These are phyloP conservation scores for Cladosporium sphaerospermum DNA, from an alignment of 2,329 filamentous ascomycete species.

Conservation along the genomic window DNA sequence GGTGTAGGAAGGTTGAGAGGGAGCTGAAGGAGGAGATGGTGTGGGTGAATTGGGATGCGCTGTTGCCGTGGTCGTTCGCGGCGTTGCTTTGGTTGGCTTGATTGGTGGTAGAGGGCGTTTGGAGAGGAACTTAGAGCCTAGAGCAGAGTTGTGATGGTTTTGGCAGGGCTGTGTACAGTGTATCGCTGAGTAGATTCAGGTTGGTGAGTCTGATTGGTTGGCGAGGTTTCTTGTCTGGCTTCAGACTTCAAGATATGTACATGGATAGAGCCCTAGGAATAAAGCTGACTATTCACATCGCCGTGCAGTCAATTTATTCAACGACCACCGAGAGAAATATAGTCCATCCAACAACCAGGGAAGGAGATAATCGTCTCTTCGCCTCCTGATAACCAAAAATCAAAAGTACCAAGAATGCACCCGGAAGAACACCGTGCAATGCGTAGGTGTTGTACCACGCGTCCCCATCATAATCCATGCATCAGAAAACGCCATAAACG, in stretches of 20 bases:
- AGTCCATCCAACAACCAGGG: neutral
- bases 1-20: neutral
- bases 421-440: neutral
- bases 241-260: too few species aligned
- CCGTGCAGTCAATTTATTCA: neutral
- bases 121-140: too few species aligned
- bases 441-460: neutral
- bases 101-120: too few species aligned
- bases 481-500: too few species aligned
- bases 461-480: neutral
- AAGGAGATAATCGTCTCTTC: too few species aligned
- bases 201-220: too few species aligned
- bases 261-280: too few species aligned
- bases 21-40: neutral
- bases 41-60: neutral
- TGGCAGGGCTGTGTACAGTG: too few species aligned
- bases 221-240: too few species aligned
- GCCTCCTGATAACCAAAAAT: neutral
- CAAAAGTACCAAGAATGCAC: neutral
- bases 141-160: too few species aligned
- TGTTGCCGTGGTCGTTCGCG: neutral
- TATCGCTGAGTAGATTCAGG: too few species aligned
- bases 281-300: too few species aligned
- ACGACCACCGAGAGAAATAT: neutral
- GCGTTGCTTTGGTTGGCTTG: neutral